Base-by-base conservation (phyloP, 768 basidiomycete genomes). In the Rubroboletus pulcherrimus region DNA sequence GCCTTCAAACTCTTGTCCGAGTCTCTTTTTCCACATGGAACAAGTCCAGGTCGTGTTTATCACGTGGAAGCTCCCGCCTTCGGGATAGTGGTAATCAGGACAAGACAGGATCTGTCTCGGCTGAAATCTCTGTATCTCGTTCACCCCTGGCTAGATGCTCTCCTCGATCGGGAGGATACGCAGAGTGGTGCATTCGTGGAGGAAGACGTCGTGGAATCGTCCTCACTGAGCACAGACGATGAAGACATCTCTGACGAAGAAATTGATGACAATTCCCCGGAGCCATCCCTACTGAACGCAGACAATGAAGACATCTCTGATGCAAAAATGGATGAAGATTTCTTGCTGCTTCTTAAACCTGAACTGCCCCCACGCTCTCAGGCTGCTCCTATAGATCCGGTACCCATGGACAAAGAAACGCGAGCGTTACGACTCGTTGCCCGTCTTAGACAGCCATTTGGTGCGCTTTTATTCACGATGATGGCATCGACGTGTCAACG, bases 141-240 rank as follows among this genome's bases (percentile, higher is more conserved):
- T 19, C 49, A 58, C 11, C 54, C 57, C 0, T 56, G 57, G 57
- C 21, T 58, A 2, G 38, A 58, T n/a, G 6, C 17, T 14, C 30
- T 56, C 30, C 9, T 54, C 5, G 49, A 49, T 3, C 40, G 21
- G 2, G 43, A 42, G 8, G 31, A 43, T 5, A 11, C 5, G 0
- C 31, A 41, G 6, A 9, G 8, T 5, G 19, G 33, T 7, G 1
- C 3, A 2, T 19, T 17, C 35, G 3, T 19, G 3, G 34, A 43
- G 4, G 35, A 31, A 5, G 34, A 37, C 4, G 11, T 35, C 4
- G 19, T 2, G 4, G 26, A 39, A 7, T n/a, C 42, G 6, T 49
- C 40, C 38, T 10, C 30, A 19, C 29, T 11, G 1, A 3, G 3
- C 1, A 1, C 5, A 21, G 49, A 41, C 4, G 7, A 41, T 11